A percentile compares a stretch with the other conserved stretches of the same genome.
Conservation (phyloP, 345 rosid species). For the Ricinus communis region DNA sequence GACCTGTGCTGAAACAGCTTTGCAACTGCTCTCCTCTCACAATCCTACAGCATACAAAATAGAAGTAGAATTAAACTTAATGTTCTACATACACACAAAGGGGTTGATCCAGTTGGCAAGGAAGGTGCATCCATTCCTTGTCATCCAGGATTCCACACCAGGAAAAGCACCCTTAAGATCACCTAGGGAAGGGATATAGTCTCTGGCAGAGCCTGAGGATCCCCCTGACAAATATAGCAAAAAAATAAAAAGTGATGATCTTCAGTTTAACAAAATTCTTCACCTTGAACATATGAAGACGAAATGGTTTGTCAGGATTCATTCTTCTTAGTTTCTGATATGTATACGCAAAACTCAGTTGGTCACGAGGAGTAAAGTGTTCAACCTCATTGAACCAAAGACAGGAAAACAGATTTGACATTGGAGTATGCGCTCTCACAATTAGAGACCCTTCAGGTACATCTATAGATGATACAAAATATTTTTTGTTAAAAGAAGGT, state of each 20-base stretch:
- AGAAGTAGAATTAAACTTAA: background rate
- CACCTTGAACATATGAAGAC: conserved; percentile 96
- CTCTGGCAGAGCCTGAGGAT: too few species aligned
- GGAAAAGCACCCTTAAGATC: too few species aligned
- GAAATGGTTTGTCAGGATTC: conserved; percentile 78
- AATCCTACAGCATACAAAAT: conserved; percentile 56
- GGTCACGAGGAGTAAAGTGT: conserved; percentile 95
- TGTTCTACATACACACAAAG: background rate
- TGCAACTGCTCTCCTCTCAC: conserved; percentile 86
- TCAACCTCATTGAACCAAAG: conserved; percentile 99
- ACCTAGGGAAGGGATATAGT: too few species aligned
- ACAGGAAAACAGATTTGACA: conserved; percentile 96
- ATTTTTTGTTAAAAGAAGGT: background rate
- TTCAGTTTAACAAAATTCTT: background rate
- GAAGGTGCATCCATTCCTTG: background rate
- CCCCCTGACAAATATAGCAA: too few species aligned
- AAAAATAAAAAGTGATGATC: too few species aligned
- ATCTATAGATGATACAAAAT: conserved; percentile 47
- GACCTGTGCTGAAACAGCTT: conserved; percentile 84
- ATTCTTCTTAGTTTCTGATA: conserved; percentile 78
- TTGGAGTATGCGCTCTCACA: conserved; percentile 91
- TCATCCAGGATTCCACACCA: too few species aligned
- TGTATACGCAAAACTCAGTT: conserved; percentile 87
- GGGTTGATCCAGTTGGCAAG: background rate
- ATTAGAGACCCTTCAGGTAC: conserved; percentile 98